Percentiles rank a stretch among this genome's conserved stretches.
Conservation (phyloP, 495 filamentous ascomycete genomes). For the Tuber borchii region DNA sequence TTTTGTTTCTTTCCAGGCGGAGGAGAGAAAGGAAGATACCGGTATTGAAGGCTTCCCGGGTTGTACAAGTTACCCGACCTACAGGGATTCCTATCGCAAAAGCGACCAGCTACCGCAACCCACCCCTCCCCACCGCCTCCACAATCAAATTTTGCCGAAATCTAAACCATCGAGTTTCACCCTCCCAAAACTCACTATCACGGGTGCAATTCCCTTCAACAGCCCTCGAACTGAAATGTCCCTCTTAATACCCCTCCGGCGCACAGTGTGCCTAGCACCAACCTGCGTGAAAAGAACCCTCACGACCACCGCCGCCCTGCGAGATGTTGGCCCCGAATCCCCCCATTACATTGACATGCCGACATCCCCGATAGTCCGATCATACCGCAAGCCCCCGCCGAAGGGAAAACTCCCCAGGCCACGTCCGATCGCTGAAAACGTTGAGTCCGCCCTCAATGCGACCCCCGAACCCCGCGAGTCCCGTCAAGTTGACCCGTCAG, state of each 20-base stretch:
- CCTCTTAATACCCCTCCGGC: not conserved
- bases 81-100: not conserved
- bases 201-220: not conserved
- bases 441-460: conserved; percentile 49
- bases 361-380: conserved; percentile 42
- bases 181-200: not conserved
- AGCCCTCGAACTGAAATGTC: not conserved
- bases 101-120: not conserved
- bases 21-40: conserved; percentile 11
- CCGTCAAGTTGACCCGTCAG: not conserved
- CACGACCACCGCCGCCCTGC: conserved; percentile 42
- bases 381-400: conserved; percentile 37
- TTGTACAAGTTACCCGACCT: not conserved
- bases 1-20: conserved; percentile 5
- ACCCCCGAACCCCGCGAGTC: conserved; percentile 42
- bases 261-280: not conserved
- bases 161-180: not conserved
- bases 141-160: not conserved
- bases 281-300: conserved; percentile 42
- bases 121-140: not conserved
- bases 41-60: not conserved
- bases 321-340: conserved; percentile 56
- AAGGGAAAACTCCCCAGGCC: conserved; percentile 70
- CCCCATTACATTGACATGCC: conserved; percentile 70
- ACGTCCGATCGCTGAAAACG: conserved; percentile 54